Percentiles rank a stretch among this genome's conserved stretches.
Evolutionary conservation across 106 monocot genomes (phyloP).

Genomic region (Acorus calamus): DNA sequence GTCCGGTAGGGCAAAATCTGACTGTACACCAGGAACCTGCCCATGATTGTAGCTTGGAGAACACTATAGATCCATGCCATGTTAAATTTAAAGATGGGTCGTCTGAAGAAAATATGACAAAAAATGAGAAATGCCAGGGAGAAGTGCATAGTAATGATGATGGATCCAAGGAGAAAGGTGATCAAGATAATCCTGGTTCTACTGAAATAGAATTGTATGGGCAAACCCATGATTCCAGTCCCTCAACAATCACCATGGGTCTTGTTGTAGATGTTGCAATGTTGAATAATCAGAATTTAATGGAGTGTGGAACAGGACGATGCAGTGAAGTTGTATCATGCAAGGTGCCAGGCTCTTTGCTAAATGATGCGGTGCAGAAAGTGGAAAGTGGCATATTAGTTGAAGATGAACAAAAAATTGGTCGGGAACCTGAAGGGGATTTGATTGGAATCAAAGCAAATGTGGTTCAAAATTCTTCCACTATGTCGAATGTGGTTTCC

Average conservation of each 20-base stretch:
- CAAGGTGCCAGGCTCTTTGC: slow-evolving; percentile 1
- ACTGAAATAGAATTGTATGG: slow-evolving; percentile 1
- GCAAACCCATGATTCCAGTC: slow-evolving; percentile 2
- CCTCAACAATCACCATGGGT: neutral
- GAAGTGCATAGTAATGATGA: neutral
- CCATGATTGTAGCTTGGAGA: no score
- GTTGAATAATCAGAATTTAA: neutral
- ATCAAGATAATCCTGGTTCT: neutral
- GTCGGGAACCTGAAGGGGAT: slow-evolving; percentile 7
- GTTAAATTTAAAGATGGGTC: no score
- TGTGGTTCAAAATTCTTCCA: slow-evolving; percentile 14
- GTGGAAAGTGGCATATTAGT: neutral
- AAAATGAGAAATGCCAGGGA: no score
- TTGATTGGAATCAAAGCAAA: neutral
- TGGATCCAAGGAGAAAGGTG: slow-evolving; percentile 2
- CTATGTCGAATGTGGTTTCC: slow-evolving; percentile 8
- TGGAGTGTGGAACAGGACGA: slow-evolving; percentile 9
- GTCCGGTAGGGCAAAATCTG: no score
- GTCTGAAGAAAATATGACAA: no score
- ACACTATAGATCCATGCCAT: no score
- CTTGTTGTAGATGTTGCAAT: neutral
- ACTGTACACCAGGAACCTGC: no score
- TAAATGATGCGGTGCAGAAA: slow-evolving; percentile 8
- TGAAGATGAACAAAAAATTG: slow-evolving; percentile 1
- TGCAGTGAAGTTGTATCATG: slow-evolving; percentile 2